Conservation (phyloP, 2,329 filamentous ascomycete genomes). For the Shiraia sp. region DNA sequence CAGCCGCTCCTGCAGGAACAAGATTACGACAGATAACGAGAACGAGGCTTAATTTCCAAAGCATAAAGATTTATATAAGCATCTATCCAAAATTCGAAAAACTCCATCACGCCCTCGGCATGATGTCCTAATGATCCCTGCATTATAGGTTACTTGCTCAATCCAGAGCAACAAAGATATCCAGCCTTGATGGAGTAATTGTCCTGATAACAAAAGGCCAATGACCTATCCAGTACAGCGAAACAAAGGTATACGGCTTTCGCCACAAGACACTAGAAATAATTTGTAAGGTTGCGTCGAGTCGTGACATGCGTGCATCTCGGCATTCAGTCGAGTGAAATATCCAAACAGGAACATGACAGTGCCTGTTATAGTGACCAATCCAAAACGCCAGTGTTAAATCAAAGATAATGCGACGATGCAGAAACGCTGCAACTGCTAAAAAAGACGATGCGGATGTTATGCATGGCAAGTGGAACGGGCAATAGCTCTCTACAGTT, state of each 20-base stretch:
- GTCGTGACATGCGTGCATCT: slow-evolving; percentile 10
- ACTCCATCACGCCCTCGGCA: not conserved
- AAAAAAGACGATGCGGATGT: too few relatives aligned
- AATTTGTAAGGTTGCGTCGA: slow-evolving; percentile 10
- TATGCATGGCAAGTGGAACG: too few relatives aligned
- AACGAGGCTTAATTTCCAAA: not conserved
- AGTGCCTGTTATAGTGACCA: too few relatives aligned
- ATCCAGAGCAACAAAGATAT: too few relatives aligned
- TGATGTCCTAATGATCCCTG: too few relatives aligned
- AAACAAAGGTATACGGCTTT: not conserved
- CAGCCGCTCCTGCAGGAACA: not conserved
- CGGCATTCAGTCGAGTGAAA: slow-evolving; percentile 6
- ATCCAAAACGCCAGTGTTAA: too few relatives aligned
- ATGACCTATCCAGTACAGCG: too few relatives aligned
- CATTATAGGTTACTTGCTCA: too few relatives aligned
- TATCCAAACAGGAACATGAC: slow-evolving; percentile 11
- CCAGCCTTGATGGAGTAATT: too few relatives aligned
- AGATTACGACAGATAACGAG: not conserved
- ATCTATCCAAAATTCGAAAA: not conserved
- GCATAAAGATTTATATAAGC: not conserved
- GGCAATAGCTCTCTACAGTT: too few relatives aligned
- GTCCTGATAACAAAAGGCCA: not conserved
- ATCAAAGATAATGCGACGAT: too few relatives aligned
- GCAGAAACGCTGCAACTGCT: too few relatives aligned
- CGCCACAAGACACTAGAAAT: slow-evolving; percentile 22